These are phyloP conservation scores for Casuarina equisetifolia DNA, from an alignment of 306 rosid genomes.

Conservation along the genomic window DNA sequence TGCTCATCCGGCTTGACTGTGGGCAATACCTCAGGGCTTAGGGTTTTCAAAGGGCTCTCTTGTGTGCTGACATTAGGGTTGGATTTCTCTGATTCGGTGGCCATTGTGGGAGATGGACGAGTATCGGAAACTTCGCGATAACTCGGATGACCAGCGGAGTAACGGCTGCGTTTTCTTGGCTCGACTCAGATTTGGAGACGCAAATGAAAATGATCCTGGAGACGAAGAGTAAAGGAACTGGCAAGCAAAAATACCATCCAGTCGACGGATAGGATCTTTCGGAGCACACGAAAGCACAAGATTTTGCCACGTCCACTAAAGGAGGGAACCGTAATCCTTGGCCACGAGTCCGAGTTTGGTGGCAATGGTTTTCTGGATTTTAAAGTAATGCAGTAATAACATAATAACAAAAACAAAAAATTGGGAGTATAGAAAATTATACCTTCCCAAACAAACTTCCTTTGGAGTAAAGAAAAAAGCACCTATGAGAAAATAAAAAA, in stretches of 20 bases:
- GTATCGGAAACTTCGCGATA: conserved; percentile 33
- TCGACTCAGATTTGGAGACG: background rate
- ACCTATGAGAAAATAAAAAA: too few species aligned
- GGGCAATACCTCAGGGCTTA: conserved; percentile 30
- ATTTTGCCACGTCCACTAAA: background rate
- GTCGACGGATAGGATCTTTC: background rate
- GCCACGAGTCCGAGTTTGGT: too few species aligned
- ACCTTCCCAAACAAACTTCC: too few species aligned
- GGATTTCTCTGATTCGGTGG: conserved; percentile 42
- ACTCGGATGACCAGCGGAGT: background rate
- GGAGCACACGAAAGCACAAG: background rate
- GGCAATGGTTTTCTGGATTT: too few species aligned
- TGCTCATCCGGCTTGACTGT: conserved; percentile 29
- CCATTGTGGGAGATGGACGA: conserved; percentile 42
- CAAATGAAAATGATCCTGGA: background rate
- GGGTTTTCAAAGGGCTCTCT: conserved; percentile 64
- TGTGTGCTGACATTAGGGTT: conserved; percentile 30
- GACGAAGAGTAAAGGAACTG: background rate
- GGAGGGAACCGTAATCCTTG: too few species aligned
- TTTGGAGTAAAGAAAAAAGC: too few species aligned
- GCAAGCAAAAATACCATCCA: background rate
- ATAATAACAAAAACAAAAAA: too few species aligned
- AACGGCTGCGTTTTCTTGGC: background rate
- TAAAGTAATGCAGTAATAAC: too few species aligned
- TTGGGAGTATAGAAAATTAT: too few species aligned